Evolutionary conservation across 2,329 filamentous ascomycete species (phyloP), one percentile per base, ranked within the genome.

Genomic region (Neofusicoccum sp.): DNA sequence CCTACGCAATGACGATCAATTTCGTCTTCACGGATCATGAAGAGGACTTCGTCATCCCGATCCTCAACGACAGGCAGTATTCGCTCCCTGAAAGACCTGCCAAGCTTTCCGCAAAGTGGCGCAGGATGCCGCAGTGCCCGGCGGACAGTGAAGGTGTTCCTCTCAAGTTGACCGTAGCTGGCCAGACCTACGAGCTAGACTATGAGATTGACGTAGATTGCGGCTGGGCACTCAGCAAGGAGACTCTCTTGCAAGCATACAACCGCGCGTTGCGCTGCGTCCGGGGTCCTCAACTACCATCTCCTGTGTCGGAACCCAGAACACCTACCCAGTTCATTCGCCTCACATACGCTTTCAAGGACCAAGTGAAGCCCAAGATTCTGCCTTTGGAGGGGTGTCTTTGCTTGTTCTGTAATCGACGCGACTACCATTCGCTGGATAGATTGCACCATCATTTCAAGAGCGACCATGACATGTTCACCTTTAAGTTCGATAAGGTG

Each of bases 391-490:
- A 64, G 3, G 62, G 62, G 2, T 54, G 66, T 3, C 9, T 60
- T 7, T 73, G 70, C 47, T 61, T 65, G 28, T 63, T 69, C 28
- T 71, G 70, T 38, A 36, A 40, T 7, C 48, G 28, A 24, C 59
- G 61, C 24, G 60, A 58, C 33, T 61, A 53, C 8, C 34, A 14
- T 4, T 58, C 64, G 5, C 61, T 69, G 1, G 61, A 66, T n/a
- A 65, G 65, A 24, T 65, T 79, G 3, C 66, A 70, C 11, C 66
- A 73, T 56, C 77, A 79, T 58, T 62, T 74, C 5, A 60, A 70
- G 5, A 60, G 64, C 14, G 67, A 66, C 61, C 76, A 79, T 58
- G 70, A 74, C 20, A 66, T 74, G 33, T 73, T 76, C 58, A 64
- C 63, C 6, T 73, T 71, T 45, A 63, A 44, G 33, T 59, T 64